Base-by-base conservation (phyloP, 345 rosid species). In the Sonneratia alba region DNA sequence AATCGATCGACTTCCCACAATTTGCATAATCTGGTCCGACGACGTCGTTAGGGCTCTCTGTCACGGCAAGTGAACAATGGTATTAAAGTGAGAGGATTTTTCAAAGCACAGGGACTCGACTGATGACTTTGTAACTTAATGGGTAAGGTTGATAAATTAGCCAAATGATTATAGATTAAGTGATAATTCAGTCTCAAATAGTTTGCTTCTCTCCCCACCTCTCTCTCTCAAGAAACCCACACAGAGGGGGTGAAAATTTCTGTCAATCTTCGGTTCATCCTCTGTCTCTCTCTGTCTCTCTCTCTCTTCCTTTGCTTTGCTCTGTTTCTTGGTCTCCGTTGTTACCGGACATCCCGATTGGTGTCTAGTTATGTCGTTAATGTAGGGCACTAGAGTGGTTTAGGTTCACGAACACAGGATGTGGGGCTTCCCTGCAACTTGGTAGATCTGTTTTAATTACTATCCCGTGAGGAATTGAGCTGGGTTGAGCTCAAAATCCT, bases 311-410 rank as follows among this genome's bases (percentile, higher is more conserved):
- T 16, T 64, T 14, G 37, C 22, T 34, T 42, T 49, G 57, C 67
- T 49, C 49, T 7, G 38, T 68, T 64, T 53, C 42, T 12, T 51
- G 19, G 21, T 27, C 70, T 68, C 55, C n/a, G 70, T 68, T 68
- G 53, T 34, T 6, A 45, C 55, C 70, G 15, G 55, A 14, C 15
- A 45, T 42, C 47, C 36, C 49, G 16, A n/a, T n/a, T 14, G 18
- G 43, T 42, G 45, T 68, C 48, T 22, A 22, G 9, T 3, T n/a
- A 14, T 67, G 51, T 67, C 51, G 48, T 67, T 67, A 62, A 32
- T 14, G 66, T 27, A 56, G 19, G 49, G 19, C 22, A 36, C 56
- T 68, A 1, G 51, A 42, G 53, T 22, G 12, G 14, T 21, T 40
- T 40, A 68, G 53, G 45, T 68, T 34, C 66, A 11, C 32, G 18